Base-by-base conservation (phyloP, 2,329 filamentous ascomycete genomes). In the Penicillium sp. region DNA sequence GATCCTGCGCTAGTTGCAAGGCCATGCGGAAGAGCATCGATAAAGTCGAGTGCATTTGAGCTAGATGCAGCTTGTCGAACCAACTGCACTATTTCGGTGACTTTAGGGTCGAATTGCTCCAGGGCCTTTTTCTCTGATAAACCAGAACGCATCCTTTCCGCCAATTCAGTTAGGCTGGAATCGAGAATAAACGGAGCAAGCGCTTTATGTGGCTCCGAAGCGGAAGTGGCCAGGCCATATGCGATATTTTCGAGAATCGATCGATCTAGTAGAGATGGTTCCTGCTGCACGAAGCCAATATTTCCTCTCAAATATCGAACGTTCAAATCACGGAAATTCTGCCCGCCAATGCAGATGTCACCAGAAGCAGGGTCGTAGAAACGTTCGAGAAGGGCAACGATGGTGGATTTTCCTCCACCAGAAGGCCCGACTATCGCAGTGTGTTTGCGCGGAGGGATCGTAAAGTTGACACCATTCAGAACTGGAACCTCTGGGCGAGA, bases 181-280 rank as follows among this genome's bases (percentile, higher is more conserved):
- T 67, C 57, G 16, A 65, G 56, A 14, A 71, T 65, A 18, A 60
- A 60, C 3, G 62, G 60, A 10, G 58, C 58, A 18, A 73, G 54
- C 13, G 56, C 57, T 24, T 61, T 37, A 42, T 74, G 70, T 8
- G 48, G 51, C 16, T 66, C 60, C 10, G 55, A 48, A 2, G 64
- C 58, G 7, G 72, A 75, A 24, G 65, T 66, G n/a, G 79, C 73
- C 5, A 83, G 69, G 2, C 81, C 51, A 21, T 78, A 74, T 1
- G 80, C 80, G 47, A 83, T 81, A 49, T 83, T 83, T 48, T 83
- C 80, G 9, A 83, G 59, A 7, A 83, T 78, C 0, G 80, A 81
- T 3, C 80, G 73, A 51, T 82, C 75, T 3, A 83, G 68, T 10
- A 83, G 70, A 8, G 75, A 76, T 1, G 81, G 79, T 45, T 83